Evolutionary conservation across 1,284 basidiomycete genomes (phyloP).

Genomic region (Sporisorium iseilematis-ciliati): DNA sequence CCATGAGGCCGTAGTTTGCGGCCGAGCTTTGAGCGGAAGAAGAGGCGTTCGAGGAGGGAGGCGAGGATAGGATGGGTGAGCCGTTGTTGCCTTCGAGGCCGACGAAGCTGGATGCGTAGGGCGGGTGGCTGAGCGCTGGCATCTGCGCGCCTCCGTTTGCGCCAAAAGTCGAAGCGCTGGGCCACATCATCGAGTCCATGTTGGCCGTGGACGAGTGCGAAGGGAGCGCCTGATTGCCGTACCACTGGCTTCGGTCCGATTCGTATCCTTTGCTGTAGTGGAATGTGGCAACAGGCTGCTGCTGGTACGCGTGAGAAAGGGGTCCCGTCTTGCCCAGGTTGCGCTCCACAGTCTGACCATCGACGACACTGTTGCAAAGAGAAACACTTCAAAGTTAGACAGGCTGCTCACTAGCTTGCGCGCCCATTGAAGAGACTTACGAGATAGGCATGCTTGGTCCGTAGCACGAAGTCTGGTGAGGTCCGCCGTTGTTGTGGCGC

Average conservation of each 20-base stretch:
- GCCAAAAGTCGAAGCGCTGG: neutral
- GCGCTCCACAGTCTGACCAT: conserved; percentile 29
- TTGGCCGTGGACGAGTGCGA: neutral
- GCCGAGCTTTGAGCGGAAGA: conserved; percentile 27
- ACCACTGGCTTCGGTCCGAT: conserved; percentile 18
- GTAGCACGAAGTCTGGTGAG: conserved; percentile 52
- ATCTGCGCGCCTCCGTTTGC: neutral
- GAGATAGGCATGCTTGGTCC: conserved; percentile 42
- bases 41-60: conserved; percentile 36
- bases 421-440: conserved; percentile 14
- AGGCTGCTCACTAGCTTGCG: neutral
- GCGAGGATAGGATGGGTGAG: conserved; percentile 38
- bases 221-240: conserved; percentile 10
- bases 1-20: conserved; percentile 23
- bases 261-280: conserved; percentile 34
- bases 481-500: conserved; percentile 43
- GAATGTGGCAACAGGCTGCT: conserved; percentile 9
- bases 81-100: conserved; percentile 12
- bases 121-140: neutral
- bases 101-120: conserved; percentile 2
- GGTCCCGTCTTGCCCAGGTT: neutral
- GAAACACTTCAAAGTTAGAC: neutral
- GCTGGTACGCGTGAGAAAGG: conserved; percentile 6
- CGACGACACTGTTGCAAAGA: conserved; percentile 13
- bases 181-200: conserved; percentile 35